Evolutionary conservation across 2,329 filamentous ascomycete species (phyloP), one percentile per base, ranked within the genome.

Genomic region (Claviceps quebecensis): DNA sequence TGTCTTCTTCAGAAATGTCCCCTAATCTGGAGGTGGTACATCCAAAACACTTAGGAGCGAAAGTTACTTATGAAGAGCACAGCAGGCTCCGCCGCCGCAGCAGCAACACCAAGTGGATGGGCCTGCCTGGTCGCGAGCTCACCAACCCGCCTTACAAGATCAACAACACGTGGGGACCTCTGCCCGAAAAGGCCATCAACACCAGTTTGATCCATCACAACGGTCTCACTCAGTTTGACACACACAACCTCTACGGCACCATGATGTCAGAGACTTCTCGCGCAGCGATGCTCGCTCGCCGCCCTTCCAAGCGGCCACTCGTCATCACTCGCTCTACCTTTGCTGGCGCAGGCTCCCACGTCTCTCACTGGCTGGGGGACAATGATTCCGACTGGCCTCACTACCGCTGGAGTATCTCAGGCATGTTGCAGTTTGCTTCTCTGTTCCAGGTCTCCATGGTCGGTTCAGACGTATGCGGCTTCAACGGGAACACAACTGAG

Each of bases 291-390:
- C 64, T 80, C 6, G 65, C 70, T 13, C 77, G 85, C 8, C 77
- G 84, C 0, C 84, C 86, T 0, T 63, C 65, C 1, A 67, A 80
- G 5, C 77, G 86, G 0, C 84, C 86, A 1, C 63, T 90, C 53
- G 72, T 90, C 47, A 86, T 91, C 57, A 87, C 85, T 0, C 80
- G 86, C 23, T 84, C 80, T 19, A 90, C 85, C 0, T 90, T 86
- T 59, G 81, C 84, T 2, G 85, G 86, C 5, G 80, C 83, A 0
- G 86, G 86, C 3, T 61, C 67, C 3, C 69, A 87, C 71, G 59
- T 89, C 65, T 61, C 80, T 60, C 62, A 84, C 56, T 81, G 77
- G 77, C 71, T 79, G 3, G 77, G 77, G 52, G 62, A 65, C 23
- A 65, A 65, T 47, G 53, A 60, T 56, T 77, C 58, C 4, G 56